These are phyloP conservation scores for Fusarium austroafricanum DNA, from an alignment of 2,329 filamentous ascomycete species.

Conservation along the genomic window DNA sequence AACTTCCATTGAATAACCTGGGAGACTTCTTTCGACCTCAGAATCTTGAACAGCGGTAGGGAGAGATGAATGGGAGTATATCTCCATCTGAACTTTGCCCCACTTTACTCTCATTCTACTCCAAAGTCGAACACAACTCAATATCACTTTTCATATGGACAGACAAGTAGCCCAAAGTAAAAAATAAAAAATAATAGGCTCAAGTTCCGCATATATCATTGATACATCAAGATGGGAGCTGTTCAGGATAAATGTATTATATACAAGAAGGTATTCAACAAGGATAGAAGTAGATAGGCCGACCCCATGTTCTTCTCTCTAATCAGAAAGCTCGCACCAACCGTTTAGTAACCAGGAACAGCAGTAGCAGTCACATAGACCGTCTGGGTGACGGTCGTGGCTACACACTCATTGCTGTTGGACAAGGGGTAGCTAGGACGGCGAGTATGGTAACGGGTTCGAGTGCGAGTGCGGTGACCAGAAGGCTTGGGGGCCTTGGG, in stretches of 20 bases:
- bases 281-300: neutral
- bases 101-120: too few species aligned
- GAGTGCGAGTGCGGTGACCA: slow-evolving; percentile 22
- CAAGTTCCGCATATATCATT: slow-evolving; percentile 12
- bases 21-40: neutral
- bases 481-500: slow-evolving; percentile 26
- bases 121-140: neutral
- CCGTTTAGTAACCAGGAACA: slow-evolving; percentile 15
- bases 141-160: neutral
- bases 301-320: neutral
- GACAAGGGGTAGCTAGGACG: slow-evolving; percentile 14
- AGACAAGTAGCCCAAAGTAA: neutral
- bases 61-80: neutral
- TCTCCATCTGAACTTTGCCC: neutral
- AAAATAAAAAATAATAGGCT: too few species aligned
- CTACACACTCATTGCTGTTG: slow-evolving; percentile 22
- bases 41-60: neutral
- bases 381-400: slow-evolving; percentile 37
- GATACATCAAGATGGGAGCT: slow-evolving; percentile 1
- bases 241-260: slow-evolving; percentile 16
- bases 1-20: too few species aligned
- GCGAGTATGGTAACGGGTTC: slow-evolving; percentile 18
- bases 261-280: slow-evolving; percentile 18
- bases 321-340: neutral
- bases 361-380: slow-evolving; percentile 43